Evolutionary conservation across 345 rosid species (phyloP).

Genomic region (Trapa incisa): DNA sequence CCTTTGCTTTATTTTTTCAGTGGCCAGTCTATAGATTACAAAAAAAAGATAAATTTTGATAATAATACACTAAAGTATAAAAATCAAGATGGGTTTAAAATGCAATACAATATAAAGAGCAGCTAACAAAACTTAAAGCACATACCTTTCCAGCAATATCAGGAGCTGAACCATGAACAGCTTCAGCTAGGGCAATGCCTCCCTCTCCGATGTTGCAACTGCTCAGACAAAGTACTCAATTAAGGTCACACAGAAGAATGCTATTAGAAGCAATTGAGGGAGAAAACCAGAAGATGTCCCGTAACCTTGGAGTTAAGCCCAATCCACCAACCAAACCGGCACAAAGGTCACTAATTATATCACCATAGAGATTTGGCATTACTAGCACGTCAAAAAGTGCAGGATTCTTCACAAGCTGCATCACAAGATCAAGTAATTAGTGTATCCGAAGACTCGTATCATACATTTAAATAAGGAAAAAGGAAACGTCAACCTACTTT

Average conservation of each 20-base stretch:
- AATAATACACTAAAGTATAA: not conserved
- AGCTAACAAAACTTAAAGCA: not conserved
- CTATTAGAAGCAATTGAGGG: not conserved
- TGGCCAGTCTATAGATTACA: not conserved
- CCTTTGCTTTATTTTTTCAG: not conserved
- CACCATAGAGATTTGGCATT: constrained; percentile 99
- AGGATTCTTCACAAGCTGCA: constrained; percentile 98
- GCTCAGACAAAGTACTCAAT: not conserved
- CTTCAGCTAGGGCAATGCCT: constrained; percentile 94
- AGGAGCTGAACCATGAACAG: constrained; percentile 98
- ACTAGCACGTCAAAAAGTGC: constrained; percentile 92
- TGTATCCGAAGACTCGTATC: not conserved
- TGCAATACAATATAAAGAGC: not conserved
- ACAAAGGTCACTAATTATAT: constrained; percentile 93
- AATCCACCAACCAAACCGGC: constrained; percentile 27
- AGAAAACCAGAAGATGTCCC: not conserved
- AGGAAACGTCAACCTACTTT: not conserved
- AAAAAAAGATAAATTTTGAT: not conserved
- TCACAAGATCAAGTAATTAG: constrained; percentile 12
- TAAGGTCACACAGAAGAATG: not conserved
- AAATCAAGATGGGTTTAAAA: not conserved
- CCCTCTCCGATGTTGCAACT: constrained; percentile 72
- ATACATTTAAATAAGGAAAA: not conserved
- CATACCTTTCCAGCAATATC: constrained; percentile 78
- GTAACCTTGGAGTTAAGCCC: constrained; percentile 13